Evolutionary conservation across 768 basidiomycete species (phyloP), one percentile per base, ranked within the genome.

Genomic region (Amanita muscaria): DNA sequence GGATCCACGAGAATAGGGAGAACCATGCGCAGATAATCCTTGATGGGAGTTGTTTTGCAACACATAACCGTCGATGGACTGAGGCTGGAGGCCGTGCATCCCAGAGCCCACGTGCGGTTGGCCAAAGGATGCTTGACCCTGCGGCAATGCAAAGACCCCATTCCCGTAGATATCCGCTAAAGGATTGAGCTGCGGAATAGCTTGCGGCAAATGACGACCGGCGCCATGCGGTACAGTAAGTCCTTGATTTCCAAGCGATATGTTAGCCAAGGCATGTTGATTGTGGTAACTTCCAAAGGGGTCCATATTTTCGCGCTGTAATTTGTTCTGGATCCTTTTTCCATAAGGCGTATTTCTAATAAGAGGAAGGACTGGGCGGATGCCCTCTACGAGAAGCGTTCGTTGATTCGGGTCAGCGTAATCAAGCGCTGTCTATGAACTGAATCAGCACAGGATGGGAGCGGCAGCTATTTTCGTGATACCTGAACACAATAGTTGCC

Each of bases 281-380:
- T 71, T 72, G 47, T 77, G 73, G 58, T 79, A 80, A 44, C 73
- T 71, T 37, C 73, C 71, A 49, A 72, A 82, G 44, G 68, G 73
- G 53, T 87, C 86, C 65, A 85, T 74, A 55, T 89, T 87, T 66
- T 94, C 92, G 47, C 94, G 88, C 65, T 96, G 93, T 43, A 98
- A 70, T 67, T 97, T 97, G 71, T 92, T 93, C 65, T 97, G 94
- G 57, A 99, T 99, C 34, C 96, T 83, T 71, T 99, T 99, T 54
- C 96, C 96, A 56, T 99, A 99, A 5, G 96, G 96, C 8, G 96
- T 99, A 67, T 99, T 99, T 57, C 96, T 87, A 59, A 99, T 99
- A 56, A 97, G 75, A 2, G 96, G 96, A 19, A 99, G 75, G 49
- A 98, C 91, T n/a, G 96, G 96, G 40, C 96, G 86, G 61, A 99